Evolutionary conservation across 139 green algal genomes (phyloP), one percentile per base, ranked within the genome.

Genomic region (Astrephomene gubernaculifera): DNA sequence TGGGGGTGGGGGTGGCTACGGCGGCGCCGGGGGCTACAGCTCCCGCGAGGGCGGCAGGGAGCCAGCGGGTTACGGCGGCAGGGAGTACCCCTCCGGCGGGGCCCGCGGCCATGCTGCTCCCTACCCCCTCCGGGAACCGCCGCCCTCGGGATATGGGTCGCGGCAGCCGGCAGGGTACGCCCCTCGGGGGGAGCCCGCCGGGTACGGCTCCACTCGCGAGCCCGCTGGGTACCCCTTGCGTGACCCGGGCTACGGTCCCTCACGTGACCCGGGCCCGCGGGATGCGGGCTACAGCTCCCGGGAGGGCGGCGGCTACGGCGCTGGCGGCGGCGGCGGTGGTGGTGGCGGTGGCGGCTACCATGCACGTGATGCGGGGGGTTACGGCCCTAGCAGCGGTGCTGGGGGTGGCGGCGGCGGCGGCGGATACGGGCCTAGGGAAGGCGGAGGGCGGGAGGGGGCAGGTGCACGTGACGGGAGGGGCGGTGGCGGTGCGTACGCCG

Each of bases 191-290:
- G n/a, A n/a, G n/a, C n/a, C n/a, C 43, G 29, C 71, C 7, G 71
- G 71, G 1, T 79, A 79, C 71, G 27, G 72, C 49, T 67, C 49
- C n/a, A n/a, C n/a, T n/a, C n/a, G n/a, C n/a, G n/a, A n/a, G n/a
- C n/a, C n/a, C n/a, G n/a, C n/a, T n/a, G n/a, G n/a, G n/a, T n/a
- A n/a, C n/a, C n/a, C n/a, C n/a, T n/a, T n/a, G 4, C 33, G 49
- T 1, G 72, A 80, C 19, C 72, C 72, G 22, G 39, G 22, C 24
- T 57, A 57, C 39, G 24, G 68, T 35, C 24, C 49, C 6, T 5
- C 33, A 21, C 43, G 61, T 25, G 70, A 22, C 27, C 9, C 12
- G 44, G 45, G 45, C 31, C 14, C 71, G 71, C 27, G 71, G 71
- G n/a, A n/a, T 45, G 12, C 45, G 71, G 22, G 71, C 31, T 49